Evolutionary conservation across 352 stramenopile species (phyloP), one percentile per base, ranked within the genome.

Genomic region (Pythium aquatile): DNA sequence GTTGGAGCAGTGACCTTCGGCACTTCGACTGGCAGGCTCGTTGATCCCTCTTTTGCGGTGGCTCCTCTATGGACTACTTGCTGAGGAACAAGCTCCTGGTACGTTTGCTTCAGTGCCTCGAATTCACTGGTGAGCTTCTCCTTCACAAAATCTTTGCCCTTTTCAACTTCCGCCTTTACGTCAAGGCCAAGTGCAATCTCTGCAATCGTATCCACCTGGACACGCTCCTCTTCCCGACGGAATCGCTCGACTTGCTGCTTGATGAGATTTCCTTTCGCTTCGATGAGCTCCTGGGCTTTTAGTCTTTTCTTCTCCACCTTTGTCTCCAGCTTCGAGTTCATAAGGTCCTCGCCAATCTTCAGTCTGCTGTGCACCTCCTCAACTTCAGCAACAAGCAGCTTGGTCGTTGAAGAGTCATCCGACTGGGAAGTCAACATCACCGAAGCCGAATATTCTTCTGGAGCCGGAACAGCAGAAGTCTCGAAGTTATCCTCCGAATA

Each of bases 391-490:
- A 79, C 39, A n/a, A 88, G 61, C 46, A 85, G 53, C 33, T 75
- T 81, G 16, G 77, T 88, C 10, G 68, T 83, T 5, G 79, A 84
- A 11, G 78, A 87, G 37, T 85, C 78, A 24, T 85, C 73, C 11
- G 71, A 85, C 24, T 35, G 52, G 17, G 74, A 86, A 4, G 54
- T 70, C 20, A 53, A 30, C 39, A 35, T 66, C 48, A 13, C 44
- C 10, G 44, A 24, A 48, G 17, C n/a, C 10, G 44, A 24, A 11
- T 6, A 51, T 26, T 51, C 44, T 28, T 29, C 44, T 51, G 20
- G 44, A 51, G 44, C 44, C 10, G 17, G 17, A 30, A 51, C 11
- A 14, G 20, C 44, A 16, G 44, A 51, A 51, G 44, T 13, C 20
- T 51, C 44, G 44, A 51, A 30, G n/a, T 51, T 51, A 30, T 51